Evolutionary conservation across 768 basidiomycete species (phyloP).

Genomic region (Pleurotus salmoneostramineus): DNA sequence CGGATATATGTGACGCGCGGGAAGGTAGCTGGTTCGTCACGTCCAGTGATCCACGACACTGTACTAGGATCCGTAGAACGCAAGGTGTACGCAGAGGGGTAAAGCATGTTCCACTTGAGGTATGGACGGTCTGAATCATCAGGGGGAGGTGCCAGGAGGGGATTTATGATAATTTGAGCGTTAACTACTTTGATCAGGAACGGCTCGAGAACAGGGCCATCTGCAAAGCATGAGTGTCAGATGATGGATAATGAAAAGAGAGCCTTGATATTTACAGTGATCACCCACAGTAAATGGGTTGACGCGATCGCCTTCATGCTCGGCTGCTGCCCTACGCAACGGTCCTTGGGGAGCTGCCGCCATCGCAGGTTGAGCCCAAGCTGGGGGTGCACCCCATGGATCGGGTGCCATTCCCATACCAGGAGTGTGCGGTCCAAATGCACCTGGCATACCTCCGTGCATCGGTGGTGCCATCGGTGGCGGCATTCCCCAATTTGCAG

Average conservation of each 20-base stretch:
- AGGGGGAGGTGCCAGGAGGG: constrained; percentile 47
- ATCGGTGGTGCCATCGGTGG: too few species aligned
- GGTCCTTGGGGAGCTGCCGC: constrained; percentile 3
- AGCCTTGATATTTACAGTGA: constrained; percentile 23
- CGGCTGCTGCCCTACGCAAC: constrained; percentile 11
- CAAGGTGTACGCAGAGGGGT: constrained; percentile 53
- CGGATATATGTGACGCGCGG: constrained; percentile 52
- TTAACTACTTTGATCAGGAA: constrained; percentile 48
- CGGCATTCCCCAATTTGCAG: constrained; percentile 3
- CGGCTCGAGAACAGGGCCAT: constrained; percentile 69
- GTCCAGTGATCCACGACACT: constrained; percentile 65
- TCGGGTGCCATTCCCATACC: neutral
- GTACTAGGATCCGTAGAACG: constrained; percentile 56
- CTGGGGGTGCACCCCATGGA: constrained; percentile 5
- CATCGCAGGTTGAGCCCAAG: neutral
- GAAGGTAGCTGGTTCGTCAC: constrained; percentile 61
- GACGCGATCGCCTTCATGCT: constrained; percentile 20
- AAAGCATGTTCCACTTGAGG: constrained; percentile 76
- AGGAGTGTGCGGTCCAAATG: constrained; percentile 4
- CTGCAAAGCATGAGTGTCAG: constrained; percentile 23
- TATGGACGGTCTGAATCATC: constrained; percentile 40
- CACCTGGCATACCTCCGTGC: constrained; percentile 7
- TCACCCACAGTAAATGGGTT: constrained; percentile 26
- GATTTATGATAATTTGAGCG: constrained; percentile 51
- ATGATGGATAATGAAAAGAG: neutral